Base-by-base conservation (phyloP, 352 stramenopile genomes). In the Pythium pyrilobum region DNA sequence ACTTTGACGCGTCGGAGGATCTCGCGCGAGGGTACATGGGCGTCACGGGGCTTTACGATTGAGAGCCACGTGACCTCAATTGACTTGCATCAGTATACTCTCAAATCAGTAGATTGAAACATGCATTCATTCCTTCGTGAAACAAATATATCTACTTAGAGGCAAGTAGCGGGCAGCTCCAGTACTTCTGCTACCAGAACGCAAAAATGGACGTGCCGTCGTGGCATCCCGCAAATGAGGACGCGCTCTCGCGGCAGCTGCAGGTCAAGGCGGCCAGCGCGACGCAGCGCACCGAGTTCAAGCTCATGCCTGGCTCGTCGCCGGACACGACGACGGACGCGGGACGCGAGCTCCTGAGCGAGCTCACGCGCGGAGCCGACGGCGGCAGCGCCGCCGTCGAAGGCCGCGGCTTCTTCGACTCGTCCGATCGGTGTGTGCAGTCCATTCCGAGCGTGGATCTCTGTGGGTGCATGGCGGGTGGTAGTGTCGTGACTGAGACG, bases 181-280 rank as follows among this genome's bases (percentile, higher is more conserved):
- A 10, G 18, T n/a, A 43, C 31, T 28, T 43, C 20, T 25, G 12
- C 20, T 20, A 21, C 24, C 34, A 8, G 27, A 32, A 12, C 12
- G 44, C 25, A 45, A 18, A 0, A 11, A 90, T 90, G 80, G 77
- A 90, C 45, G 77, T 87, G 24, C 80, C 80, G 15, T 74, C 73
- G 25, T 90, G 80, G 77, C 77, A 90, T 34, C 80, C 80, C 1
- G 80, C 80, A 12, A 91, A 89, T 56, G 63, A 77, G 50, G 74
- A 87, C 52, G 39, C 75, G 56, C 62, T 63, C 36, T 29, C 62
- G 38, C 67, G 71, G 52, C 59, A 64, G 32, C 56, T 62, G 44
- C 51, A 65, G 40, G 49, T 60, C 38, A 61, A 52, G 43, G 52
- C 54, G 24, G 55, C 43, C 12, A 38, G 43, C 2, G 36, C 60